Conservation (phyloP, 768 basidiomycete genomes). For the Lyophyllum shimeji region DNA sequence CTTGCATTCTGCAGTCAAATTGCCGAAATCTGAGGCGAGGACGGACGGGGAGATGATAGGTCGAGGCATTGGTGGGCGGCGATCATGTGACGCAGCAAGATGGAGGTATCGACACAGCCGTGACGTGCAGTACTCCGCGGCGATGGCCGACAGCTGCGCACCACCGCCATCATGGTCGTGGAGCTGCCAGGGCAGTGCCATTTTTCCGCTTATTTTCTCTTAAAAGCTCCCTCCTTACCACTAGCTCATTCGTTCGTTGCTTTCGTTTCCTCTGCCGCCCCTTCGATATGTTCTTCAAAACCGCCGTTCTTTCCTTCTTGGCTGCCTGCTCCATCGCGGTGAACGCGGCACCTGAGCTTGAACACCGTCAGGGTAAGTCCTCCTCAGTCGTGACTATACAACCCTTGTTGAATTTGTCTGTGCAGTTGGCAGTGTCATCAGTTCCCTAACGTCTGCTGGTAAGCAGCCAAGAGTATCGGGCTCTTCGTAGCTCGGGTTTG, state of each 20-base stretch:
- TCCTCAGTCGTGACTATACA: not conserved
- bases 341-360: constrained; percentile 34
- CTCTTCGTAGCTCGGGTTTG: not conserved
- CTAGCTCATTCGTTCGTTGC: constrained; percentile 3
- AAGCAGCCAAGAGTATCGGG: too few relatives aligned
- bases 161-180: not conserved
- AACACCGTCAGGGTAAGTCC: constrained; percentile 45
- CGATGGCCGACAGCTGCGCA: constrained; percentile 1
- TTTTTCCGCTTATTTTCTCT: not conserved
- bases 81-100: too few relatives aligned
- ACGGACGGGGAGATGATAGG: constrained; percentile 97
- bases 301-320: constrained; percentile 34
- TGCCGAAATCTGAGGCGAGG: constrained; percentile 95
- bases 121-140: constrained; percentile 11
- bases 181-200: constrained; percentile 2
- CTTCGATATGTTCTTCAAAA: constrained; percentile 40
- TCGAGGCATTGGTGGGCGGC: constrained; percentile 57
- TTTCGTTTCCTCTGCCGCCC: constrained; percentile 15
- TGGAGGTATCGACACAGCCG: not conserved
- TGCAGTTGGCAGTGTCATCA: constrained; percentile 37
- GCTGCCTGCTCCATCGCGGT: constrained; percentile 32
- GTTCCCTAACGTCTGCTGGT: constrained; percentile 37
- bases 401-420: constrained; percentile 2
- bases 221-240: not conserved
- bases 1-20: constrained; percentile 92